These are phyloP conservation scores for Galerina marginata DNA, from an alignment of 768 basidiomycete species.

Conservation along the genomic window DNA sequence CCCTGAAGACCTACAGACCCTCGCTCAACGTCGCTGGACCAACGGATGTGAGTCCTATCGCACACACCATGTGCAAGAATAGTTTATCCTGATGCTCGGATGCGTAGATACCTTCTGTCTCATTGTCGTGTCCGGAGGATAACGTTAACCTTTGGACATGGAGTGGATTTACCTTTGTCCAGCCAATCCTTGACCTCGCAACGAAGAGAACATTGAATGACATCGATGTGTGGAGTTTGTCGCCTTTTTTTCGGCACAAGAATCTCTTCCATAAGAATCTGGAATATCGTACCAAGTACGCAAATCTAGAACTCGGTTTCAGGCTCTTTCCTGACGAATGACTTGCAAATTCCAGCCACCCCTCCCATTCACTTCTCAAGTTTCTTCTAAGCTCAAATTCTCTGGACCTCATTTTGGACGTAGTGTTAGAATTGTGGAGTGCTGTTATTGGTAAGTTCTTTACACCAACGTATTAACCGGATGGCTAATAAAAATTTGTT, in stretches of 20 bases:
- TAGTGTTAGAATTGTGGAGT: slow-evolving; percentile 63
- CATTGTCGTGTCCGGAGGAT: slow-evolving; percentile 67
- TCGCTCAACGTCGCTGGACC: slow-evolving; percentile 53
- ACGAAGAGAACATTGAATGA: slow-evolving; percentile 53
- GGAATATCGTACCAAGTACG: slow-evolving; percentile 51
- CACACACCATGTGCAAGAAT: background rate
- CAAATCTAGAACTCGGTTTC: background rate
- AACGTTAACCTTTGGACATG: slow-evolving; percentile 67
- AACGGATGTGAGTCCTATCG: slow-evolving; percentile 47
- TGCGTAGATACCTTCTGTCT: slow-evolving; percentile 52
- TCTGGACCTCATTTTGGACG: slow-evolving; percentile 66
- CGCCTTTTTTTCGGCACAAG: slow-evolving; percentile 71
- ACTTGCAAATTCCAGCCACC: slow-evolving; percentile 43
- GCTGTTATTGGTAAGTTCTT: slow-evolving; percentile 51
- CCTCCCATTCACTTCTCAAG: slow-evolving; percentile 60
- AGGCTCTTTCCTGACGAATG: background rate
- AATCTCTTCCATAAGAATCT: slow-evolving; percentile 70
- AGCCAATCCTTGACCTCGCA: slow-evolving; percentile 63
- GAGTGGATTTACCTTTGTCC: slow-evolving; percentile 67
- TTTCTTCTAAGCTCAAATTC: slow-evolving; percentile 73
- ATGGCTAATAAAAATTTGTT: slow-evolving; percentile 1
- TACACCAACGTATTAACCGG: background rate
- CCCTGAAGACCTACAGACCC: slow-evolving; percentile 50
- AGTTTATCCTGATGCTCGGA: background rate
- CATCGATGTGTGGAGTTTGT: slow-evolving; percentile 65